Evolutionary conservation across 257 asterid species (phyloP).

Genomic region (Nicotiana tomentosiformis): DNA sequence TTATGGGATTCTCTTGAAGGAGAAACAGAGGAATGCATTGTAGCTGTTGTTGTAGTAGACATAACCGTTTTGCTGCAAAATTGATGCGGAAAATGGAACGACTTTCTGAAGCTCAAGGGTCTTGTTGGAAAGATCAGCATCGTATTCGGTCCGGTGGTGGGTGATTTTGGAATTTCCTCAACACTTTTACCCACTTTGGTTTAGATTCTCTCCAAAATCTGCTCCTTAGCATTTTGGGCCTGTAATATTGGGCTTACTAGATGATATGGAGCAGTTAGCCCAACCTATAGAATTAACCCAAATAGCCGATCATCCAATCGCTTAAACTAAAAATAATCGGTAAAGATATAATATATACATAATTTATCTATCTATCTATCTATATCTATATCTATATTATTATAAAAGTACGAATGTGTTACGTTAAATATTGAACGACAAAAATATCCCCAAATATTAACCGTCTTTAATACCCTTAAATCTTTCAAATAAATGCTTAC

Average conservation of each 20-base stretch:
- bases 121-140: constrained; percentile 4
- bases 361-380: no score
- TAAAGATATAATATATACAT: no score
- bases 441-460: no score
- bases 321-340: no score
- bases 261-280: neutral
- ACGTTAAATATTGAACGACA: no score
- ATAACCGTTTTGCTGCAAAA: constrained; percentile 15
- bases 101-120: constrained; percentile 25
- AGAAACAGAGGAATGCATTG: constrained; percentile 6
- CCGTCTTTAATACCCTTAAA: no score
- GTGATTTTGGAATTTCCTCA: neutral
- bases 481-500: no score
- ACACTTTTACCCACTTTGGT: neutral
- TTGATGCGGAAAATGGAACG: constrained; percentile 6
- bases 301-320: no score
- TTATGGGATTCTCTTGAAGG: constrained; percentile 11
- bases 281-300: no score
- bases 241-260: neutral
- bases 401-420: no score
- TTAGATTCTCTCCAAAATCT: neutral
- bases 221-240: neutral
- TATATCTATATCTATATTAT: no score
- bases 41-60: neutral
- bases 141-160: neutral